Evolutionary conservation across 257 asterid species (phyloP).

Genomic region (Scutellaria barbata): DNA sequence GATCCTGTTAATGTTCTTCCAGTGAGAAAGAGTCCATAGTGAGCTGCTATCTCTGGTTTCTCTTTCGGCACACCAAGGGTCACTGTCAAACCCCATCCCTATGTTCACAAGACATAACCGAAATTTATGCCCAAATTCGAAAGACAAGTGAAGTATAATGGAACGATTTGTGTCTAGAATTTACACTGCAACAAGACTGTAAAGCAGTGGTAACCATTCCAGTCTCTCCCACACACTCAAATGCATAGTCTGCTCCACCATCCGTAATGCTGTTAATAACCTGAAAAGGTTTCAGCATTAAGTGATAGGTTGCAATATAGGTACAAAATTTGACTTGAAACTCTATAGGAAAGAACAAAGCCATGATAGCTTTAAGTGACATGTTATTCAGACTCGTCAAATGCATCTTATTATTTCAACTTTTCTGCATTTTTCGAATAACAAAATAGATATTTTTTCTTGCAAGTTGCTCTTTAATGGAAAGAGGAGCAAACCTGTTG

Average conservation of each 20-base stretch:
- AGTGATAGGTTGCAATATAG: too few relatives aligned
- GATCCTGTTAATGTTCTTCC: constrained; percentile 90
- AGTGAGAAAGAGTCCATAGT: constrained; percentile 73
- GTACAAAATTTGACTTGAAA: not conserved
- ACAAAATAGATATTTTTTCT: not conserved
- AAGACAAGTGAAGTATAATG: constrained; percentile 13
- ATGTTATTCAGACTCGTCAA: not conserved
- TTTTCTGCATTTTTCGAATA: too few relatives aligned
- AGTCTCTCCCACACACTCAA: constrained; percentile 96
- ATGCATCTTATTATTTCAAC: constrained; percentile 10
- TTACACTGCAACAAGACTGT: constrained; percentile 88
- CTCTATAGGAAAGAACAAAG: not conserved
- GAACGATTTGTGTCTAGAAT: constrained; percentile 24
- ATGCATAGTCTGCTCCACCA: constrained; percentile 94
- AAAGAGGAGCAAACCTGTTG: constrained; percentile 63
- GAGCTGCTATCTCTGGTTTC: constrained; percentile 77
- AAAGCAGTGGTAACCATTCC: constrained; percentile 74
- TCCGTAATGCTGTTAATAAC: constrained; percentile 71
- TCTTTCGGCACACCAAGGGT: constrained; percentile 93
- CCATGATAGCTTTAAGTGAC: not conserved
- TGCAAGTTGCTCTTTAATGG: not conserved
- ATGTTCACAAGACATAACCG: constrained; percentile 17
- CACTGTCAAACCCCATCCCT: constrained; percentile 98
- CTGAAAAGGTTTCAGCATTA: constrained; percentile 46
- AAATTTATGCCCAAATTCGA: not conserved